A percentile compares a stretch with the other conserved stretches of the same genome.
phyloP scores from a whole-genome alignment of 1,284 basidiomycete genomes.

The Cronartium ribicola region DNA sequence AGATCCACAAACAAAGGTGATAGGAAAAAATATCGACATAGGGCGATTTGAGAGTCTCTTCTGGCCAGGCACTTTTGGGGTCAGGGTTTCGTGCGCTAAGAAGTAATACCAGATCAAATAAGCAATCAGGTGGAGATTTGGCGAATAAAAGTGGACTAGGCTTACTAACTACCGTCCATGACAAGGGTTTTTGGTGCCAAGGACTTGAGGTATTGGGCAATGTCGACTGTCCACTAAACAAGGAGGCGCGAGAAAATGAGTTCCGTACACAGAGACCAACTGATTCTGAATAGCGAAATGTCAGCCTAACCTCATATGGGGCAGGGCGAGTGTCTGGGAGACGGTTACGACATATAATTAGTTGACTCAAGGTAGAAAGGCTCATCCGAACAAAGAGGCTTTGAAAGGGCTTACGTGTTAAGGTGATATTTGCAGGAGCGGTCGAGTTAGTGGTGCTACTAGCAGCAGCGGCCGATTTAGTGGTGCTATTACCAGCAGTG shows the following conservation, averaged over 20 bases:
- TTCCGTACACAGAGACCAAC: not conserved
- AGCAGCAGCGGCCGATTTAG: not conserved
- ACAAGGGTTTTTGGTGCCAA: conserved; percentile 1
- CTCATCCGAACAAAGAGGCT: not conserved
- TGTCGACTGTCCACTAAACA: conserved; percentile 15
- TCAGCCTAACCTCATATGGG: not conserved
- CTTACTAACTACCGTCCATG: conserved; percentile 24
- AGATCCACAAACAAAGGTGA: not conserved
- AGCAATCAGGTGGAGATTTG: not conserved
- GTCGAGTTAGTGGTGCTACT: not conserved
- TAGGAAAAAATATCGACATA: not conserved
- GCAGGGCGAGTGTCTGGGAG: conserved; percentile 1
- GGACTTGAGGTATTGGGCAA: conserved; percentile 6
- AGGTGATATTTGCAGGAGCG: not conserved
- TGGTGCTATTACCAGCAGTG: not conserved
- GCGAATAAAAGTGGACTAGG: not conserved
- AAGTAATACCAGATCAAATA: not conserved
- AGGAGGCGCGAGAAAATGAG: not conserved
- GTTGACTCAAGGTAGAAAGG: not conserved
- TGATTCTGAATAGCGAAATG: not conserved
- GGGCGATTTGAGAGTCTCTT: not conserved
- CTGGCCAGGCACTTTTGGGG: not conserved
- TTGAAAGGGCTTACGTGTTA: not conserved
- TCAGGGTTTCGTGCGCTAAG: conserved; percentile 9
- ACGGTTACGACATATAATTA: not conserved